These are phyloP conservation scores for Aureobasidium sp. DNA, from an alignment of 2,329 filamentous ascomycete species.

Conservation along the genomic window DNA sequence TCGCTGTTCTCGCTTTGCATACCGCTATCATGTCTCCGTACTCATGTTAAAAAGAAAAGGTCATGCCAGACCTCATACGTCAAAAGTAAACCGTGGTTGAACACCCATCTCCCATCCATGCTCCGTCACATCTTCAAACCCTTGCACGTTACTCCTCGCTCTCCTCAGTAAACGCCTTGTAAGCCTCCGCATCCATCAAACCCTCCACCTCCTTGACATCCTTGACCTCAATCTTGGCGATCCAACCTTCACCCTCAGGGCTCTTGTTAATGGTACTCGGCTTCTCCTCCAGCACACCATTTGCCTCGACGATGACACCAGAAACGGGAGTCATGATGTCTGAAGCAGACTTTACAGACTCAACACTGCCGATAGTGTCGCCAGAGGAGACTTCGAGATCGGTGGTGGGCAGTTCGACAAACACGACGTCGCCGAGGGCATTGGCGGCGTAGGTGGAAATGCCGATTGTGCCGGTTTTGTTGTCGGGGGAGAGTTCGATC, in stretches of 20 bases:
- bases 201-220: conserved; percentile 63
- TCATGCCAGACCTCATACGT: neutral
- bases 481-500: conserved; percentile 77
- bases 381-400: conserved; percentile 64
- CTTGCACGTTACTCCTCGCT: conserved; percentile 1
- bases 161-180: conserved; percentile 65
- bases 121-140: neutral
- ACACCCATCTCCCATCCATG: neutral
- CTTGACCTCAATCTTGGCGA: conserved; percentile 75
- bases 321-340: conserved; percentile 87
- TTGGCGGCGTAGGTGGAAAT: conserved; percentile 90
- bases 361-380: conserved; percentile 86
- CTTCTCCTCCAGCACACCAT: conserved; percentile 71
- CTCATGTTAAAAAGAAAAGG: neutral
- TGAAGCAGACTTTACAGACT: conserved; percentile 97
- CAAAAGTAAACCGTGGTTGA: neutral
- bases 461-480: conserved; percentile 55
- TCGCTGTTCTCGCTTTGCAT: neutral
- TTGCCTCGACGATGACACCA: conserved; percentile 69
- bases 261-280: conserved; percentile 83
- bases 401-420: conserved; percentile 79
- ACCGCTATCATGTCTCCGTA: neutral
- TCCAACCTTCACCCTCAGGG: conserved; percentile 87
- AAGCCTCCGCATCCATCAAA: conserved; percentile 71
- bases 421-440: conserved; percentile 92